phyloP scores from a whole-genome alignment of 2,329 filamentous ascomycete genomes.

The Tolypocladium sp. region DNA sequence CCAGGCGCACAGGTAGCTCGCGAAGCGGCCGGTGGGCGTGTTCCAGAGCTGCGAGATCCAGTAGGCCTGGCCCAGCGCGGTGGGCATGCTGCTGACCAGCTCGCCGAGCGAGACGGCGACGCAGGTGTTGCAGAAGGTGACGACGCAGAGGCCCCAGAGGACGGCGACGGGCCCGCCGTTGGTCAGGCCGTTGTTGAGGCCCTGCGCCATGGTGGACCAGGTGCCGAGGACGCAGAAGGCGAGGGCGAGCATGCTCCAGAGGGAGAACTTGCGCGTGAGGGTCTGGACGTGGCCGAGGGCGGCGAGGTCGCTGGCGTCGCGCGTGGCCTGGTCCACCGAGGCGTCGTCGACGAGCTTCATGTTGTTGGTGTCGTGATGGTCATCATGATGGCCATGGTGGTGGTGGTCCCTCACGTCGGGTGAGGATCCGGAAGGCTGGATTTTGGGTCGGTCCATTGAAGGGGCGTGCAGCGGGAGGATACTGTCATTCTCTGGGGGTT shows the following conservation, averaged over 20 bases:
- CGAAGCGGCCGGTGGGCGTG: constrained; percentile 35
- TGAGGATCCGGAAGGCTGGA: not conserved
- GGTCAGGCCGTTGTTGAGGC: constrained; percentile 35
- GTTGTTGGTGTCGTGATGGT: not conserved
- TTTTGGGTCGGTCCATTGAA: constrained; percentile 6
- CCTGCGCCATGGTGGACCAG: constrained; percentile 48
- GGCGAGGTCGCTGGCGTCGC: constrained; percentile 30
- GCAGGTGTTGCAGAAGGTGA: constrained; percentile 41
- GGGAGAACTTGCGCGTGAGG: constrained; percentile 37
- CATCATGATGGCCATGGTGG: not conserved
- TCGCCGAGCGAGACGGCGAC: constrained; percentile 47
- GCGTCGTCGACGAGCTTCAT: constrained; percentile 3
- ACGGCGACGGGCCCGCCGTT: constrained; percentile 45
- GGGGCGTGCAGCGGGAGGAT: not conserved
- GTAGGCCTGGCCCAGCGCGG: constrained; percentile 49
- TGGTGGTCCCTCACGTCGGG: not conserved
- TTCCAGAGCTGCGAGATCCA: constrained; percentile 33
- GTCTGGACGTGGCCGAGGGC: constrained; percentile 29
- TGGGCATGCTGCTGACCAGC: constrained; percentile 49
- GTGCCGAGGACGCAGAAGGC: constrained; percentile 49
- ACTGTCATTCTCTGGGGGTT: constrained; percentile 4
- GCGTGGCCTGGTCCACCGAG: constrained; percentile 15
- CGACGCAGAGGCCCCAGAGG: constrained; percentile 45
- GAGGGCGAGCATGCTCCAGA: constrained; percentile 47
- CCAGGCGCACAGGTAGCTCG: constrained; percentile 49